Base-by-base conservation (phyloP, 768 basidiomycete species). In the Tricholoma hemisulphureum region DNA sequence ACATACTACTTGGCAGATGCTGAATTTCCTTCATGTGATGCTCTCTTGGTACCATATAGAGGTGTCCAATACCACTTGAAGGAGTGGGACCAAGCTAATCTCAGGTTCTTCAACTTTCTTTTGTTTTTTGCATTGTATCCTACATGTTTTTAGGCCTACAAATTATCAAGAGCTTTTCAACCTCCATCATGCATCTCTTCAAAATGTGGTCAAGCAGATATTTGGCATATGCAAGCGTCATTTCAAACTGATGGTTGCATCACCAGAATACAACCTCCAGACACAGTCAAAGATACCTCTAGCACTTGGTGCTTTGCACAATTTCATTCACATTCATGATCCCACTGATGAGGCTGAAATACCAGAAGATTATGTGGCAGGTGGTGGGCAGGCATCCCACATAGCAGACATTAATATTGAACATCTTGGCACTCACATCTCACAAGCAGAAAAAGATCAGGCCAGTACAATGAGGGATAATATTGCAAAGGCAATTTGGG, bases 121-220 rank as follows among this genome's bases (percentile, higher is more conserved):
- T 14, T 26, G 16, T 20, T 51, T n/a, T 29, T 53, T 58, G 43
- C 57, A 34, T 58, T 57, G 32, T 45, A 52, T 49, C 63, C 31
- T 50, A 20, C 45, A 31, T 52, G 16, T 58, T 61, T 53, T 14
- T 46, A 74, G 74, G 32, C 76, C 76, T 29, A 31, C 13, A 51
- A 74, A 71, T 34, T 57, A 67, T 37, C 63, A 79, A 61, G 75
- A 80, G 60, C 60, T 80, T 0, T 79, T 69, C 58, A 80, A 78
- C 65, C 66, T 80, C 1, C 63, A 70, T 20, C 76, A 80, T 66
- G 66, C 75, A 9, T 66, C 64, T 52, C 70, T 69, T 43, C 67
- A 66, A 1, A 80, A 77, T 69, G 66, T 75, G 18, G 62, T 77
- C 56, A 73, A 77, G 57, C 61, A 58, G 4, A 69, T 68, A 13